Percentiles rank a stretch among this genome's conserved stretches.
Conservation (phyloP, 139 green algal species). For the Pleodorina starrii region DNA sequence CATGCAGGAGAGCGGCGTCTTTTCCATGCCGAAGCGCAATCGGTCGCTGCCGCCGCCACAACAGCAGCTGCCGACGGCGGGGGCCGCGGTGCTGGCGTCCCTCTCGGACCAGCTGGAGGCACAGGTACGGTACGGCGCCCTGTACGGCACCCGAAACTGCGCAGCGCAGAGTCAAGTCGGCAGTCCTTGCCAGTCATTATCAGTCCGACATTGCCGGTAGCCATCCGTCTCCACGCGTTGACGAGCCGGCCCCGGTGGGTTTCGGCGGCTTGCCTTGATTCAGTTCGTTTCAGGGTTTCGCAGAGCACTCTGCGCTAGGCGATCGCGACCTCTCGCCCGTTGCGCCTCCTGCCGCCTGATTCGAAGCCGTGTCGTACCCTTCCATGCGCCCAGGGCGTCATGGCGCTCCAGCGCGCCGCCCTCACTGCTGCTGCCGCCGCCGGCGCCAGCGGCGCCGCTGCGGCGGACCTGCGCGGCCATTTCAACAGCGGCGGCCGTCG, state of each 20-base stretch:
- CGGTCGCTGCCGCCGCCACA: background rate
- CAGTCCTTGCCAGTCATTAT: too few relatives aligned
- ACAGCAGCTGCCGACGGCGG: background rate
- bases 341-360: too few relatives aligned
- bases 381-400: conserved; percentile 11
- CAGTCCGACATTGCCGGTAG: too few relatives aligned
- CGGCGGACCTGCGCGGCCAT: background rate
- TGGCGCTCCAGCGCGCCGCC: conserved; percentile 13
- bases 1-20: conserved; percentile 4
- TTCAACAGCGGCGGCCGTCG: background rate
- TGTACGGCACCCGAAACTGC: too few relatives aligned
- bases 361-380: too few relatives aligned
- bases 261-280: too few relatives aligned
- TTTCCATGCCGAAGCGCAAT: background rate
- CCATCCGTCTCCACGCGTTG: too few relatives aligned
- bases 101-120: background rate
- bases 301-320: too few relatives aligned
- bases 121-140: background rate
- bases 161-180: too few relatives aligned
- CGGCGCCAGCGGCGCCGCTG: background rate
- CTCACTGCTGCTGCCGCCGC: background rate
- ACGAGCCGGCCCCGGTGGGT: too few relatives aligned
- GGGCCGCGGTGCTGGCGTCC: background rate
- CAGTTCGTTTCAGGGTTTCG: too few relatives aligned
- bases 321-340: too few relatives aligned